Evolutionary conservation across 2,329 filamentous ascomycete species (phyloP).

Genomic region (Sporothrix dimorphospora): DNA sequence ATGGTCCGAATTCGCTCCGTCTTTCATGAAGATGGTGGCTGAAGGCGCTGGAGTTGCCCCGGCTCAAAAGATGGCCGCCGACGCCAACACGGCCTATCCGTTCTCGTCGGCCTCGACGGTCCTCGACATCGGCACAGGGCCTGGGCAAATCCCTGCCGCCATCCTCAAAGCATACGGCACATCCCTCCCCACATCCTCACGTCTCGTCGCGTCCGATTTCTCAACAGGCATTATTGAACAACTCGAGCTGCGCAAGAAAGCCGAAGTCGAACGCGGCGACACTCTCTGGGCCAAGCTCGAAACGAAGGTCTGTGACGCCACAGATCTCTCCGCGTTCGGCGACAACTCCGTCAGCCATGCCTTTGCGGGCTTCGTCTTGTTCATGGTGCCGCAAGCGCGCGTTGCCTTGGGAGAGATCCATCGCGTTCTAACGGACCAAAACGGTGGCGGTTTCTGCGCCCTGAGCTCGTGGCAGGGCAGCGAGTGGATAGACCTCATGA

Average conservation of each 20-base stretch:
- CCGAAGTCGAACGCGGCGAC: not conserved
- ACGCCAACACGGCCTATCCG: not conserved
- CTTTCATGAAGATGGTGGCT: not conserved
- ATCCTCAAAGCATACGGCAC: not conserved
- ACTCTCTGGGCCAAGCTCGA: not conserved
- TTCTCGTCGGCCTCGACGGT: not conserved
- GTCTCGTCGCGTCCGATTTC: not conserved
- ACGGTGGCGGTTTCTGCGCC: not conserved
- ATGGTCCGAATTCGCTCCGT: not conserved
- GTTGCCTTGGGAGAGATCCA: not conserved
- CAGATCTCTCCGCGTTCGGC: not conserved
- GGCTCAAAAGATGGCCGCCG: not conserved
- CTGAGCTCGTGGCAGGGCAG: not conserved
- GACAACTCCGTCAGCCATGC: slow-evolving; percentile 1
- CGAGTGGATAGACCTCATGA: not conserved
- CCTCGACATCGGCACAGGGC: not conserved
- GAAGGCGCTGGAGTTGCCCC: not conserved
- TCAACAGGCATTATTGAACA: not conserved
- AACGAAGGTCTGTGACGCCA: not conserved
- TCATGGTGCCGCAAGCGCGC: not conserved
- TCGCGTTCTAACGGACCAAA: not conserved
- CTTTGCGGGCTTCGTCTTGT: not conserved
- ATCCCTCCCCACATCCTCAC: not conserved
- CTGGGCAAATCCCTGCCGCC: not conserved
- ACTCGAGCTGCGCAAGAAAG: not conserved